phyloP scores from a whole-genome alignment of 306 rosid genomes.

The Astragalus membranaceus region DNA sequence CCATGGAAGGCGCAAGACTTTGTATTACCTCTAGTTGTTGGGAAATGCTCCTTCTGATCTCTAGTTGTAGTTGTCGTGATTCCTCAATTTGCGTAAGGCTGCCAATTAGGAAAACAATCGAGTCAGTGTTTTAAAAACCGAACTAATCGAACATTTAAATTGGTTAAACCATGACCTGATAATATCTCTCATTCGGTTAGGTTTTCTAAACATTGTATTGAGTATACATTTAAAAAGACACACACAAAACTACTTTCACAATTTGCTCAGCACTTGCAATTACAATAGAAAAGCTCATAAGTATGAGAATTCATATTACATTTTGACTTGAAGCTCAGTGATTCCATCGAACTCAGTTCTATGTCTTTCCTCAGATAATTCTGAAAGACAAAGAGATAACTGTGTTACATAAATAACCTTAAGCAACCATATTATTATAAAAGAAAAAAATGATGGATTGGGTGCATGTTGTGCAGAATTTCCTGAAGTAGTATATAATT shows the following conservation, averaged over 20 bases:
- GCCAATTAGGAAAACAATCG: background rate
- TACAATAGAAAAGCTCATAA: background rate
- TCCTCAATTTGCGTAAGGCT: slow-evolving; percentile 41
- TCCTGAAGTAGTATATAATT: too few species aligned
- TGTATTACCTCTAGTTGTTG: slow-evolving; percentile 36
- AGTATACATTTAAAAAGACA: background rate
- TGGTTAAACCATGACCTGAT: too few species aligned
- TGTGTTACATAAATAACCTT: background rate
- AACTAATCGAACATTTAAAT: too few species aligned
- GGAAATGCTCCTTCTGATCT: slow-evolving; percentile 27
- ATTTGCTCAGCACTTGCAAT: background rate
- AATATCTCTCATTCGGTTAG: too few species aligned
- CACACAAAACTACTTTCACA: background rate
- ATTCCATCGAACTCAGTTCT: slow-evolving; percentile 18
- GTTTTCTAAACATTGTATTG: too few species aligned
- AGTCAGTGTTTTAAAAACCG: too few species aligned
- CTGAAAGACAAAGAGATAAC: slow-evolving; percentile 14
- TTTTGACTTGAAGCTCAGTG: slow-evolving; percentile 32
- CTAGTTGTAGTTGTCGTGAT: slow-evolving; percentile 30
- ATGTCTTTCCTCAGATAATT: slow-evolving; percentile 19
- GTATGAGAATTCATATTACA: slow-evolving; percentile 20
- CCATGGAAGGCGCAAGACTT: background rate
- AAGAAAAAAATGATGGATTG: too few species aligned
- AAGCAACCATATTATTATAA: too few species aligned
- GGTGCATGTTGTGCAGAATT: too few species aligned